Base-by-base conservation (phyloP, 441 rosid species). In the Mallotus repandus region DNA sequence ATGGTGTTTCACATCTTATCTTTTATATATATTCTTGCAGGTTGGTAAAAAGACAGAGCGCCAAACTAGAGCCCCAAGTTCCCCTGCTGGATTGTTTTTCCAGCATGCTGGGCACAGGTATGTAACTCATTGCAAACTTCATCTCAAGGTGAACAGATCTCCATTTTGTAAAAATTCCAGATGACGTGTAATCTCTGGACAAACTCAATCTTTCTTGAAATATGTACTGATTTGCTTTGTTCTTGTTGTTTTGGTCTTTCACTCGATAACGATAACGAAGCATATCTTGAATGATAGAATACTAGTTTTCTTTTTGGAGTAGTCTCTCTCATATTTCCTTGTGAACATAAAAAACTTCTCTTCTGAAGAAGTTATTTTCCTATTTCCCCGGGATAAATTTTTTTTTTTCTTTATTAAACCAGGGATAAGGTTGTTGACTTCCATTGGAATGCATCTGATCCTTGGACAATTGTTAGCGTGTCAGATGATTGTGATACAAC, bases 41-140 rank as follows among this genome's bases (percentile, higher is more conserved):
- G 87, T 96, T 35, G 91, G 93, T 78, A 90, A 88, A 84, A 89
- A 84, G 83, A 76, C 80, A 65, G 97, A 90, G 60, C 84, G 76
- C 32, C 84, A 85, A 75, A 70, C 87, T 38, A 89, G 81, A 77
- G 78, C 86, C 53, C 79, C 88, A 71, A 78, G 60, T 77, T 60
- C 85, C 77, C 97, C 99, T 32, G 85, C 94, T 18, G 99, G 99
- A 63, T 88, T 96, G 72, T 96, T 96, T 84, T 96, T 96, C 87
- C 98, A 87, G 86, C 99, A 96, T 82, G 96, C 97, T 71, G 99
- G 99, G 74, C 99, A 96, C 85, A 92, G 99, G 98, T 91, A 66
- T 13, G 71, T 52, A 54, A 16, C n/a, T 64, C 54, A 45, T 11
- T 64, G 68, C 9, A 45, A 64, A 46, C 16, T 18, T 63, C 3